phyloP scores from a whole-genome alignment of 2,329 filamentous ascomycete species.

The Sphaerostilbella broomeana region DNA sequence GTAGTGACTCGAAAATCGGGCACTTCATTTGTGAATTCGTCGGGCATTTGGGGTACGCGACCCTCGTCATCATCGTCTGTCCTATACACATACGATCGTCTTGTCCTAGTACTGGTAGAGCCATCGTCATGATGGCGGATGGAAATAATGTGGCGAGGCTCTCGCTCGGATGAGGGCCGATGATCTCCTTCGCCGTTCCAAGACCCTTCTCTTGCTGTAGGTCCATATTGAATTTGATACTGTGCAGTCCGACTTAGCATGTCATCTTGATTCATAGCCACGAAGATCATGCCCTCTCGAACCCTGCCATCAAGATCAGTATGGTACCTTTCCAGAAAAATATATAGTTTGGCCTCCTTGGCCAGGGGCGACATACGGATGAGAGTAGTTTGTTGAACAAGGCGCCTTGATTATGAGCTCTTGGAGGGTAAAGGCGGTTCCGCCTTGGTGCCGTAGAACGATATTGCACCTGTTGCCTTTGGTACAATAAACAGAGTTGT shows the following conservation, averaged over 20 bases:
- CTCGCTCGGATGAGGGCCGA: constrained; percentile 11
- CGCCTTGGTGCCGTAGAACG: constrained; percentile 72
- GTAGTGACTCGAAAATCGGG: constrained; percentile 50
- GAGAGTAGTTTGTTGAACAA: constrained; percentile 65
- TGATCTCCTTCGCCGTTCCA: constrained; percentile 16
- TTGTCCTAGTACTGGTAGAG: constrained; percentile 40
- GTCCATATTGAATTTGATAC: constrained; percentile 65
- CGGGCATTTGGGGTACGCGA: constrained; percentile 49
- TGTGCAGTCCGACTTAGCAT: constrained; percentile 64
- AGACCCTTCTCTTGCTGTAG: constrained; percentile 16
- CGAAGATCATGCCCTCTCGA: constrained; percentile 86
- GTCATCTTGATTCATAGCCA: constrained; percentile 78
- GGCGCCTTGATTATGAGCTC: constrained; percentile 87
- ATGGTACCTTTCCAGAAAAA: not conserved
- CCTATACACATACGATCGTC: constrained; percentile 39
- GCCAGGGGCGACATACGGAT: constrained; percentile 58
- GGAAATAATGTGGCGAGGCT: constrained; percentile 38
- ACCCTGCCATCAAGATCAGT: constrained; percentile 49
- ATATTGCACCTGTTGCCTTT: constrained; percentile 84
- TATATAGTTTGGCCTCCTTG: not conserved
- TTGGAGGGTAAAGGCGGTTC: constrained; percentile 73
- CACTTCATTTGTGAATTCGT: constrained; percentile 43
- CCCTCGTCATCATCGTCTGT: constrained; percentile 34
- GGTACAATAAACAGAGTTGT: constrained; percentile 83
- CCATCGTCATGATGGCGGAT: constrained; percentile 48